Conservation (phyloP, 148 eudicot species). For the Rhododendron ovatum region DNA sequence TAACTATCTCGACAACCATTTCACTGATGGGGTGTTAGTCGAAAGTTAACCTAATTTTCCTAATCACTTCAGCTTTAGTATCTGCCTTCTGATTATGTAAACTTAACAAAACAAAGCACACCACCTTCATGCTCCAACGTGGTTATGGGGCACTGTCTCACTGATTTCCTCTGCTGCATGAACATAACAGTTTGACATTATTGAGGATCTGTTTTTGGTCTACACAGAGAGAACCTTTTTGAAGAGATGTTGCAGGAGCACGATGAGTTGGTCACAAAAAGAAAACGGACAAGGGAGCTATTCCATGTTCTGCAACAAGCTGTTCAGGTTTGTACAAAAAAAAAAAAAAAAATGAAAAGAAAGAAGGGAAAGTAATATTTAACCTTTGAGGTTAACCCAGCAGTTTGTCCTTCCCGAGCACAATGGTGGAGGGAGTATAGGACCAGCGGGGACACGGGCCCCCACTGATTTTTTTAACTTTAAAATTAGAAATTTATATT, state of each 20-base stretch:
- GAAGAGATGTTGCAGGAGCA: conserved; percentile 13
- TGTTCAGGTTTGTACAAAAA: not conserved
- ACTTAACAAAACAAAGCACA: not conserved
- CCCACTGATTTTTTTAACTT: too few species aligned
- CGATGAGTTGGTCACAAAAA: not conserved
- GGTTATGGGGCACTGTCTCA: not conserved
- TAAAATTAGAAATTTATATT: too few species aligned
- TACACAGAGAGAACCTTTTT: conserved; percentile 11
- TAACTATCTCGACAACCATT: not conserved
- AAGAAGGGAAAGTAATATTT: not conserved
- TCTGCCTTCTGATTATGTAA: not conserved
- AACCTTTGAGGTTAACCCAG: not conserved
- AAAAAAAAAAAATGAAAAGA: not conserved
- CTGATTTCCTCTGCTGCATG: not conserved
- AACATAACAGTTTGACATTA: not conserved
- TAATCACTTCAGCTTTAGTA: not conserved
- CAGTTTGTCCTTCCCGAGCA: not conserved
- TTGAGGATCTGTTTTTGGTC: not conserved
- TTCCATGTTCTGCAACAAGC: conserved; percentile 11
- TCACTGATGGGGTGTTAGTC: not conserved
- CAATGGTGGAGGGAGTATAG: too few species aligned
- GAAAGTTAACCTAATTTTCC: not conserved
- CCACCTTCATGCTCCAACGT: not conserved
- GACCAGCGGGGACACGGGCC: too few species aligned
- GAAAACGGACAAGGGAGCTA: not conserved